Conservation (phyloP, 768 basidiomycete genomes). For the Phaffia australis region DNA sequence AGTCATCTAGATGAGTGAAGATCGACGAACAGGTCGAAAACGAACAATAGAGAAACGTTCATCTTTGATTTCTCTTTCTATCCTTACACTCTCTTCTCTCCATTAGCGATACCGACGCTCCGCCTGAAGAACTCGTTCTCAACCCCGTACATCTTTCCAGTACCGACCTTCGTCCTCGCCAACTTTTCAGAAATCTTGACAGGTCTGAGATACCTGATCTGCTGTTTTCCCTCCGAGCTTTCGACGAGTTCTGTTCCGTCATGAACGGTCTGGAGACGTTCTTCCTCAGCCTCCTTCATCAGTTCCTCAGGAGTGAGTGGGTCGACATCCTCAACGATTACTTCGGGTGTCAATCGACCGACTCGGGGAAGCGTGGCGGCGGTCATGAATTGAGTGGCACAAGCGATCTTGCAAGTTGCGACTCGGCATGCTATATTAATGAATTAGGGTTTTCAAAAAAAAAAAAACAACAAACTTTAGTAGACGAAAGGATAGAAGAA, state of each 20-base stretch:
- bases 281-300: slow-evolving; percentile 1
- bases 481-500: not conserved
- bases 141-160: not conserved
- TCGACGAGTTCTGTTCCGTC: too few species aligned
- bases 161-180: not conserved
- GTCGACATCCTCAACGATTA: slow-evolving; percentile 1
- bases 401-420: slow-evolving; percentile 10
- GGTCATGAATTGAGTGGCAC: slow-evolving; percentile 14
- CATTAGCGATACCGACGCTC: not conserved
- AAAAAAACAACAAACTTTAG: not conserved
- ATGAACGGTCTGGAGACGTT: not conserved
- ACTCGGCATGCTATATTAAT: slow-evolving; percentile 4
- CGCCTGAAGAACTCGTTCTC: not conserved
- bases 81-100: too few species aligned
- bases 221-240: too few species aligned
- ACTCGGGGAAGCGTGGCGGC: slow-evolving; percentile 8
- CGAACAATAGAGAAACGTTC: too few species aligned
- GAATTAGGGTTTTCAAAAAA: not conserved
- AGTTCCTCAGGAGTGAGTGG: slow-evolving; percentile 14
- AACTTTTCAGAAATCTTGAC: not conserved
- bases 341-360: not conserved
- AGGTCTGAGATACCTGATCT: too few species aligned
- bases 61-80: too few species aligned
- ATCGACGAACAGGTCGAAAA: too few species aligned
- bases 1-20: too few species aligned